A percentile compares a stretch with the other conserved stretches of the same genome.
Conservation (phyloP, 1,139 yeast species). For the Pichia sp. region DNA sequence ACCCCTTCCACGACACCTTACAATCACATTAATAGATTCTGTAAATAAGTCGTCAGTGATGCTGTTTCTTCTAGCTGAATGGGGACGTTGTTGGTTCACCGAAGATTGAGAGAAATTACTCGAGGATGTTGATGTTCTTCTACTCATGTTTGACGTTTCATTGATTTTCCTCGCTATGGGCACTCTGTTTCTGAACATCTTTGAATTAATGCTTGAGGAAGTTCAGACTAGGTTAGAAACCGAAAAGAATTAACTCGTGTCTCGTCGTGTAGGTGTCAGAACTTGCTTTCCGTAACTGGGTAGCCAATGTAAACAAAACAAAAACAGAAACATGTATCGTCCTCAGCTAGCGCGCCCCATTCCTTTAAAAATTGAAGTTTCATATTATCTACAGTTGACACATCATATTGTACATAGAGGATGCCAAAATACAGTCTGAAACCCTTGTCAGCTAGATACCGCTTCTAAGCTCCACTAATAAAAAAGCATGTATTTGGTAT, state of each 20-base stretch:
- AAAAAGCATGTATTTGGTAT: background rate
- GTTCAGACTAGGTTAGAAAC: background rate
- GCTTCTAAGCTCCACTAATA: too few species aligned
- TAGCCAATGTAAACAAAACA: background rate
- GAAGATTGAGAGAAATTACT: background rate
- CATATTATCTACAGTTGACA: too few species aligned
- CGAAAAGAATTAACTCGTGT: background rate
- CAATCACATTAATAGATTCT: constrained; percentile 57
- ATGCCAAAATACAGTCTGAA: too few species aligned
- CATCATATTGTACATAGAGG: too few species aligned
- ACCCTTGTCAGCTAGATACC: too few species aligned
- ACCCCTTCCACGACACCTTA: constrained; percentile 82
- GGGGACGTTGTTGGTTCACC: background rate
- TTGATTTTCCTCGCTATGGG: background rate
- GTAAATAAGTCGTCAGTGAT: constrained; percentile 8
- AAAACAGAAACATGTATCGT: background rate
- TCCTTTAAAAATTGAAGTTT: too few species aligned
- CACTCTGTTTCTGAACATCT: background rate
- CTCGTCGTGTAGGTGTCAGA: too few species aligned
- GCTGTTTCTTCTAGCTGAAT: background rate
- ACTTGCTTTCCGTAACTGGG: background rate
- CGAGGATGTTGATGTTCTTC: constrained; percentile 3
- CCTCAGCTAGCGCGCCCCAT: background rate
- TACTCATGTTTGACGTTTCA: background rate
- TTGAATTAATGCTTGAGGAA: background rate